Evolutionary conservation across 768 basidiomycete species (phyloP).

Genomic region (Asterophora parasitica): DNA sequence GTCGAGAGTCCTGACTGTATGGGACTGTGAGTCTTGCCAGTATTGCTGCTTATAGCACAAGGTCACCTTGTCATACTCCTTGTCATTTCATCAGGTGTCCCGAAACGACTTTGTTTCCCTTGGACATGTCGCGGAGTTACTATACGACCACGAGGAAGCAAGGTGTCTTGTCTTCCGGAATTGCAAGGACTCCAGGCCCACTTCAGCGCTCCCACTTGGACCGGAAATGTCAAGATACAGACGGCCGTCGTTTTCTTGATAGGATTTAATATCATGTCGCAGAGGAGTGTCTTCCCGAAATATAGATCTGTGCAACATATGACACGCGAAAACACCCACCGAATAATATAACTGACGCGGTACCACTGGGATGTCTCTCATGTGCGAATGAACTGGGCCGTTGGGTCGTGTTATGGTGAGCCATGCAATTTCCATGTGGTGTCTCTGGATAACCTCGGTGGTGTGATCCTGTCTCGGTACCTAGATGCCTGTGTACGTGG

Average conservation of each 20-base stretch:
- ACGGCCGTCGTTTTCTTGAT: not conserved
- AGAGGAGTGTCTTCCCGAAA: not conserved
- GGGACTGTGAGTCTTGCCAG: not conserved
- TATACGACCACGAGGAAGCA: slow-evolving; percentile 2
- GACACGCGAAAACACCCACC: not conserved
- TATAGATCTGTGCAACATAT: not conserved
- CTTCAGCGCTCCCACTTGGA: not conserved
- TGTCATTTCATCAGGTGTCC: not conserved
- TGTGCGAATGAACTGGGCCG: not conserved
- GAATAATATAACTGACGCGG: not conserved
- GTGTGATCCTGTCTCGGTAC: too few relatives aligned
- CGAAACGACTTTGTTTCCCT: not conserved
- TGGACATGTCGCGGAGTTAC: not conserved
- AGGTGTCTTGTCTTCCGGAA: not conserved
- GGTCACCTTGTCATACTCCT: not conserved
- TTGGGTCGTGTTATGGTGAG: not conserved
- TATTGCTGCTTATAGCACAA: not conserved
- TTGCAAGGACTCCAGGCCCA: not conserved
- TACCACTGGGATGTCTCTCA: not conserved
- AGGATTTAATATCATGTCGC: not conserved
- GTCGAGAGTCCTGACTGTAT: not conserved
- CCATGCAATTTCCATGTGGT: slow-evolving; percentile 1
- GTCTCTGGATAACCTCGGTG: not conserved
- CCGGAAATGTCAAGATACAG: not conserved
- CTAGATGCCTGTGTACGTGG: too few relatives aligned